A percentile compares a stretch with the other conserved stretches of the same genome.
Conservation (phyloP, 495 filamentous ascomycete genomes). For the Lichenothelia convexa region DNA sequence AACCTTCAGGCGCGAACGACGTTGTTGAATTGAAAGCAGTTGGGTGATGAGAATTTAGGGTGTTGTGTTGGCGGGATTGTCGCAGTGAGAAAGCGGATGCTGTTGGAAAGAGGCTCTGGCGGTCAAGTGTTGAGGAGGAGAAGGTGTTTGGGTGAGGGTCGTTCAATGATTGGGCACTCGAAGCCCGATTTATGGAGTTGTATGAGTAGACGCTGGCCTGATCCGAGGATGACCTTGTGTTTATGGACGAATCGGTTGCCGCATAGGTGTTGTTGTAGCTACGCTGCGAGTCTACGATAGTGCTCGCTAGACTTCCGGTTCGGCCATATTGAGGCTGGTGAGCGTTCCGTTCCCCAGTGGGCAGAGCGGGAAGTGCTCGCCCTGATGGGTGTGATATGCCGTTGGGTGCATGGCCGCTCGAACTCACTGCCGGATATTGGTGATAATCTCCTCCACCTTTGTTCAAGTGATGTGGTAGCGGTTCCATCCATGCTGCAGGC, state of each 20-base stretch:
- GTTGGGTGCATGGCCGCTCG: slow-evolving; percentile 22
- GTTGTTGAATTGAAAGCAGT: slow-evolving; percentile 28
- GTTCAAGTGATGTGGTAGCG: slow-evolving; percentile 63
- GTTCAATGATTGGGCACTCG: neutral
- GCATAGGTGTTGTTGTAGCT: slow-evolving; percentile 49
- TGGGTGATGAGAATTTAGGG: slow-evolving; percentile 12
- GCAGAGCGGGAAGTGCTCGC: slow-evolving; percentile 4
- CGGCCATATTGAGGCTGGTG: no score
- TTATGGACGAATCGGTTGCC: slow-evolving; percentile 47
- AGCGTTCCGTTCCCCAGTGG: no score
- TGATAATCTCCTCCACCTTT: slow-evolving; percentile 66
- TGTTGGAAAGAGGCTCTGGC: slow-evolving; percentile 9
- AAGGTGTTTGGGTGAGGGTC: slow-evolving; percentile 13
- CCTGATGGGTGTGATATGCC: neutral
- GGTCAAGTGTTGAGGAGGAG: slow-evolving; percentile 12
- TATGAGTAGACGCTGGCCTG: slow-evolving; percentile 42
- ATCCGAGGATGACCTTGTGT: slow-evolving; percentile 52
- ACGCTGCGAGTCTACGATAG: neutral
- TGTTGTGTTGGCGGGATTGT: neutral
- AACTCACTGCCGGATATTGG: slow-evolving; percentile 56
- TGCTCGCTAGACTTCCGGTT: no score
- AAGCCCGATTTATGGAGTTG: slow-evolving; percentile 17
- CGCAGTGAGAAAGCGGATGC: slow-evolving; percentile 6
- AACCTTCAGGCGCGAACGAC: slow-evolving; percentile 35
- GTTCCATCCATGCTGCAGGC: slow-evolving; percentile 44